These are phyloP conservation scores for Kwoniella dendrophila DNA, from an alignment of 768 basidiomycete species.

Conservation along the genomic window DNA sequence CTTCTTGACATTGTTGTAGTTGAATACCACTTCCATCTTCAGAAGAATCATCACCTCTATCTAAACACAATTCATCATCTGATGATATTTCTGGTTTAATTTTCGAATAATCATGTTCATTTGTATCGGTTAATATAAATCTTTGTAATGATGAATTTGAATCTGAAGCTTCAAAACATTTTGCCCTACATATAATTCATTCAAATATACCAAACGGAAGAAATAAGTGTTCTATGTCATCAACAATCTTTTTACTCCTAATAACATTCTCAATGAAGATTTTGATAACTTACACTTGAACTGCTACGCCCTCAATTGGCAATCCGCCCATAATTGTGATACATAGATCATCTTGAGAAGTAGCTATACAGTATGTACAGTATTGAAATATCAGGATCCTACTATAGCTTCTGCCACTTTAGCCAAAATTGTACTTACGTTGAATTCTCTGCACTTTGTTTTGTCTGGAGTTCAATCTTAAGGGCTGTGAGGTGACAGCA, in stretches of 20 bases:
- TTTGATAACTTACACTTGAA: constrained; percentile 1
- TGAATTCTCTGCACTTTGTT: neutral
- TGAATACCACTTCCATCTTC: neutral
- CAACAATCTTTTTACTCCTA: neutral
- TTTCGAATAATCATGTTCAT: neutral
- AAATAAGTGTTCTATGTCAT: too few relatives aligned
- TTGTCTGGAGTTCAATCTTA: too few relatives aligned
- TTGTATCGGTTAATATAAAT: neutral
- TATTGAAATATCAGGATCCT: too few relatives aligned
- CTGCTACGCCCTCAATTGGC: neutral
- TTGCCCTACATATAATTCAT: neutral
- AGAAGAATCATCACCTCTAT: constrained; percentile 6
- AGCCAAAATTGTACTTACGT: neutral
- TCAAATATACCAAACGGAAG: too few relatives aligned
- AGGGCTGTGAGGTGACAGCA: too few relatives aligned
- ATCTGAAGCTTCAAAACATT: constrained; percentile 1
- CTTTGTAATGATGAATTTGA: neutral
- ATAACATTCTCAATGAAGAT: neutral
- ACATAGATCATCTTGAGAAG: neutral
- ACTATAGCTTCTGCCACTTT: too few relatives aligned
- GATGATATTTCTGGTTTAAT: neutral
- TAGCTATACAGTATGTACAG: neutral
- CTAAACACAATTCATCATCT: neutral
- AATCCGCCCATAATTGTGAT: constrained; percentile 1
- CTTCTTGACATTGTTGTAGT: neutral